Evolutionary conservation across 352 stramenopile genomes (phyloP), one percentile per base, ranked within the genome.

Genomic region (Saprolegnia diclina): DNA sequence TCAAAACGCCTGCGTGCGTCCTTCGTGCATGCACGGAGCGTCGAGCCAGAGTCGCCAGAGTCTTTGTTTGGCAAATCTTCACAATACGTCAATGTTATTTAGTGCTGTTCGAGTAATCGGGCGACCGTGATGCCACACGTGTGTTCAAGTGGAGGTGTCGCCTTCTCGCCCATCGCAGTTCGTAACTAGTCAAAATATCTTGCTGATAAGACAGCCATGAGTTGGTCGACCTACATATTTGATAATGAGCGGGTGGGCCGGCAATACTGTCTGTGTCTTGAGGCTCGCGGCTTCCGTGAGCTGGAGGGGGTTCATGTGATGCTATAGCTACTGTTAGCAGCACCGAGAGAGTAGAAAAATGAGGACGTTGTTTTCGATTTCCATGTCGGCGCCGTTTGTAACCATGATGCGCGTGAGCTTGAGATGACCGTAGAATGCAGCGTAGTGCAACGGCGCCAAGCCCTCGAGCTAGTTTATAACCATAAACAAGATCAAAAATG

Each of bases 171-270:
- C 85, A 93, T 93, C 35, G 82, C 75, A 26, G 84, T 80, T 44
- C 85, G 83, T n/a, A 93, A 64, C 62, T 67, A 56, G 4, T 35
- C 54, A 62, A 26, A 40, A 42, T 14, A 59, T 13, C 45, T 42
- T 45, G 18, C n/a, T n/a, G n/a, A n/a, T n/a, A n/a, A n/a, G n/a
- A n/a, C n/a, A n/a, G n/a, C n/a, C n/a, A n/a, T n/a, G n/a, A n/a
- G n/a, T n/a, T n/a, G 19, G 0, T 19, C 18, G 32, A 38, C 62
- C 10, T 67, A 67, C 62, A 62, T 88, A 91, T 66, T 90, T 89
- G 65, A 88, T 81, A 73, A 93, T 89, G 80, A 93, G 89, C 52
- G 91, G 83, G 54, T 93, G 85, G 21, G 82, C 88, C n/a, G 85
- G 85, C 66, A 90, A 82, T 44, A 90, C 82, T 71, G 79, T 93